phyloP scores from a whole-genome alignment of 1,284 basidiomycete species.

The Sanghuangporus baumii region DNA sequence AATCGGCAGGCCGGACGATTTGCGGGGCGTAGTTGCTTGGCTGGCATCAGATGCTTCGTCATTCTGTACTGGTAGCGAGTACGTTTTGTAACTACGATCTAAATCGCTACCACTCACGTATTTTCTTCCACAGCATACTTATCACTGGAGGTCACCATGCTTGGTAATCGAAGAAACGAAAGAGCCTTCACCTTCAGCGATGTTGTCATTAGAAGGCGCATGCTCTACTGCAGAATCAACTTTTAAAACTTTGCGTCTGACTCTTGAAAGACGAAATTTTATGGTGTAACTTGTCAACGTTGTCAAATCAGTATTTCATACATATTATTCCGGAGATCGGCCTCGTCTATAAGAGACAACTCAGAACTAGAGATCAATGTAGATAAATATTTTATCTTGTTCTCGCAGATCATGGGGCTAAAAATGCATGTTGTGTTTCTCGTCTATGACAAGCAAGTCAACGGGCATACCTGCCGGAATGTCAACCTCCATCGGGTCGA shows the following conservation, averaged over 20 bases:
- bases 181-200: not conserved
- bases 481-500: slow-evolving; percentile 2
- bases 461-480: slow-evolving; percentile 2
- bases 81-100: slow-evolving; percentile 28
- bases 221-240: too few species aligned
- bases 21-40: slow-evolving; percentile 73
- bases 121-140: slow-evolving; percentile 43
- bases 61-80: slow-evolving; percentile 75
- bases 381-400: too few species aligned
- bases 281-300: too few species aligned
- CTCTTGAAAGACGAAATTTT: too few species aligned
- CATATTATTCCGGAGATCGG: too few species aligned
- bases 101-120: slow-evolving; percentile 9
- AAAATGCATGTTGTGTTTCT: too few species aligned
- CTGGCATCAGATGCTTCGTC: slow-evolving; percentile 71
- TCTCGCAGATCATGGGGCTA: too few species aligned
- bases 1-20: slow-evolving; percentile 72
- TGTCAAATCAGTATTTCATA: too few species aligned
- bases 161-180: slow-evolving; percentile 40
- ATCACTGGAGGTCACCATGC: slow-evolving; percentile 67
- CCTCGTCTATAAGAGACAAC: too few species aligned
- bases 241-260: too few species aligned
- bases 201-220: too few species aligned
- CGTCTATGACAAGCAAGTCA: not conserved
- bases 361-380: too few species aligned